Conservation (phyloP, 805 yeast genomes). For the Blastobotrys peoriensis region DNA sequence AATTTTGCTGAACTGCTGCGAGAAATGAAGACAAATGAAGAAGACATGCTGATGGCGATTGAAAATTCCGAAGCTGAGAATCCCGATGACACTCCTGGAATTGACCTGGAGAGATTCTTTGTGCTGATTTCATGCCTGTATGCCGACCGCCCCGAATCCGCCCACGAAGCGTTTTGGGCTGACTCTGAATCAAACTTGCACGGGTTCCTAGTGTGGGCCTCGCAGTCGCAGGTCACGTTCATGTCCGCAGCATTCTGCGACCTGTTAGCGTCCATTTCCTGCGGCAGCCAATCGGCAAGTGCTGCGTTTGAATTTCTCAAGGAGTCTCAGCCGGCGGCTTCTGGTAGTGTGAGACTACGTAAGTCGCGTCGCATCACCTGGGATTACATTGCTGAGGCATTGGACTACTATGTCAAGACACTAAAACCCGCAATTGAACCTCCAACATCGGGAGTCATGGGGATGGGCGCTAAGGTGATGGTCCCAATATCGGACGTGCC, state of each 20-base stretch:
- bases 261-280: conserved; percentile 68
- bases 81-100: conserved; percentile 54
- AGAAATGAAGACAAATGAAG: conserved; percentile 35
- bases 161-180: conserved; percentile 55
- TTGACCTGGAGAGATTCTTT: conserved; percentile 85
- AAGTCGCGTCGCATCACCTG: conserved; percentile 42
- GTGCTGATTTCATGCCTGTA: conserved; percentile 67
- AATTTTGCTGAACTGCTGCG: conserved; percentile 35
- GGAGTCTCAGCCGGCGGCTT: conserved; percentile 6
- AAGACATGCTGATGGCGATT: conserved; percentile 30
- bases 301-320: conserved; percentile 21
- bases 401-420: conserved; percentile 46
- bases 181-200: conserved; percentile 58
- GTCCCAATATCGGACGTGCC: conserved; percentile 32
- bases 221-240: conserved; percentile 62
- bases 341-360: not conserved
- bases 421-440: conserved; percentile 24
- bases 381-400: conserved; percentile 47
- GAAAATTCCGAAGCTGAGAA: conserved; percentile 20
- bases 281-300: conserved; percentile 49
- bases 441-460: conserved; percentile 3
- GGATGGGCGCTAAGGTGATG: conserved; percentile 10
- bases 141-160: conserved; percentile 51
- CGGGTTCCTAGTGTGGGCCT: conserved; percentile 87
- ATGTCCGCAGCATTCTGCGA: conserved; percentile 78